Base-by-base conservation (phyloP, 352 stramenopile species). In the Pythium coloratum region DNA sequence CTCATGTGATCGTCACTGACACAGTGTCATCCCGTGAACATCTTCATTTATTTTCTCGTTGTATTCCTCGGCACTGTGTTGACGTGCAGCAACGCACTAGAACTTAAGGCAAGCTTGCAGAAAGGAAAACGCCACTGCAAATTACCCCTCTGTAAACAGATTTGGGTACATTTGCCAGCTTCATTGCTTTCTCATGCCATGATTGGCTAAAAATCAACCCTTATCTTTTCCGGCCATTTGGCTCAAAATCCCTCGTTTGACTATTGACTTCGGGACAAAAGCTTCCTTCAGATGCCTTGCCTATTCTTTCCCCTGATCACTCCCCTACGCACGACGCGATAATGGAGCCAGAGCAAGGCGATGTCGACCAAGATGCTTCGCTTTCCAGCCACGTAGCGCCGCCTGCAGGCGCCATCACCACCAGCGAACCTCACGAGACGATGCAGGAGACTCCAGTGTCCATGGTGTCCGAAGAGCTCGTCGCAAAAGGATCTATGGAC, bases 251-350 rank as follows among this genome's bases (percentile, higher is more conserved):
- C 53, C 62, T 62, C 14, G 24, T 62, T 44, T 44, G 6, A 18
- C 6, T 6, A 10, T 53, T 55, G 13, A 59, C 55, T 69, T 64
- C 44, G 63, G 63, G 56, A 69, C 63, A 26, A 7, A 20, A 32
- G 18, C 47, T 62, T 68, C 53, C 38, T 55, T 58, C 36, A 47
- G 42, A 24, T 50, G 26, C 14, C 34, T 44, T 58, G 44, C 20
- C 42, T 56, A 47, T 68, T 53, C 38, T 60, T 51, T 64, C 55
- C 62, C 54, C 51, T 33, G 6, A 28, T 28, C 34, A 32, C 63
- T 64, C 63, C 63, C 63, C 63, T 69, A 64, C 63, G 46, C 47
- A 54, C 47, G 47, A 2, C 13, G 24, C 1, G 24, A 54, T 54
- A 54, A 54, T 54, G 47, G 47, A 54, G 47, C 47, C 47, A 54